Conservation (phyloP, 1,284 basidiomycete genomes). For the Boletus semigastroideus region DNA sequence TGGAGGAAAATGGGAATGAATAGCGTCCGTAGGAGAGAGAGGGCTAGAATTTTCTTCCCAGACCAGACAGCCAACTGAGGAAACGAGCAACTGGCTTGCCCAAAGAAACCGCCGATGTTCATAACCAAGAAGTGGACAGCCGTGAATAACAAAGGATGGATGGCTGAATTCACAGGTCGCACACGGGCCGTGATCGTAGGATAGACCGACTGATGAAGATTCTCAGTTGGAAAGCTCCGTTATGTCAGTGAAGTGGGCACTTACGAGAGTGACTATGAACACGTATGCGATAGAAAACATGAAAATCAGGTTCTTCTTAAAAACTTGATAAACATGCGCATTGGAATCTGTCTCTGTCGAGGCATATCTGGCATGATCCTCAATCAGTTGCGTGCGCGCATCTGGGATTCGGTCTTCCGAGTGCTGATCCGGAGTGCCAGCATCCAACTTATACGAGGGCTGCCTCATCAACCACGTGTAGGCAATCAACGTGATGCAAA, state of each 20-base stretch:
- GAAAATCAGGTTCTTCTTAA: background rate
- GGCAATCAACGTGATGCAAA: background rate
- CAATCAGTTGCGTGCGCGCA: background rate
- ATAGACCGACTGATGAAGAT: background rate
- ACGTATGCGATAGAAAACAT: conserved; percentile 1
- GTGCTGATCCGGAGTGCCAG: background rate
- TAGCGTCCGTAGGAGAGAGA: conserved; percentile 3
- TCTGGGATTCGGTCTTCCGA: background rate
- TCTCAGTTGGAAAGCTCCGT: background rate
- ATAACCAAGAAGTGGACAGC: conserved; percentile 2
- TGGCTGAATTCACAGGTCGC: background rate
- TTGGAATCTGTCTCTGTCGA: background rate
- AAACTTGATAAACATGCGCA: background rate
- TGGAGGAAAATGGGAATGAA: background rate
- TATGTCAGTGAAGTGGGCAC: background rate
- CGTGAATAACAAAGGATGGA: conserved; percentile 1
- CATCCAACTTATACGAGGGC: background rate
- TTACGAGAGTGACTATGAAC: background rate
- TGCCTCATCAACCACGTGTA: background rate
- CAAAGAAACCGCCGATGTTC: background rate
- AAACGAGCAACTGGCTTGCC: background rate
- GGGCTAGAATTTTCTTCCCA: background rate
- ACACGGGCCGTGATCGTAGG: background rate
- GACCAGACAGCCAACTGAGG: background rate
- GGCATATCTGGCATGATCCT: background rate